These are phyloP conservation scores for California macrophylla DNA, from an alignment of 441 rosid species.

Conservation along the genomic window DNA sequence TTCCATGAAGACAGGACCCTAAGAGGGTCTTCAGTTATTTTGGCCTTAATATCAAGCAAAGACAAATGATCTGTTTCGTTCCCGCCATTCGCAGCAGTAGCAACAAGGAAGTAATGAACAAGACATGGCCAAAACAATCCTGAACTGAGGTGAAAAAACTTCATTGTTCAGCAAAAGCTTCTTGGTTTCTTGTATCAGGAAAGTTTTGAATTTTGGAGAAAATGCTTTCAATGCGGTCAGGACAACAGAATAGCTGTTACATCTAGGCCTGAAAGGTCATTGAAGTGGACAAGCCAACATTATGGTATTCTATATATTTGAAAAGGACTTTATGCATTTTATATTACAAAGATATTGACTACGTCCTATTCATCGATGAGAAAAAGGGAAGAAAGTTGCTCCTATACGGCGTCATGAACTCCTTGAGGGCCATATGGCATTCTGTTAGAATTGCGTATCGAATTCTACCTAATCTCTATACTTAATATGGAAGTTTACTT, in stretches of 20 bases:
- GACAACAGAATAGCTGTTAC: background rate
- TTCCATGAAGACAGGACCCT: slow-evolving; percentile 12
- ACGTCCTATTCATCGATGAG: background rate
- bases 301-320: background rate
- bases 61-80: slow-evolving; percentile 12
- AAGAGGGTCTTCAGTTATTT: slow-evolving; percentile 3
- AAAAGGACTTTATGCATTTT: background rate
- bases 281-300: background rate
- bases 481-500: background rate
- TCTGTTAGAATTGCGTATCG: background rate
- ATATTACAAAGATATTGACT: background rate
- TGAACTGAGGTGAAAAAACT: background rate
- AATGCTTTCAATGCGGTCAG: background rate
- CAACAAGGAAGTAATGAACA: background rate
- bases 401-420: background rate
- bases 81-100: background rate
- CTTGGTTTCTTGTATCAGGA: background rate
- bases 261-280: background rate
- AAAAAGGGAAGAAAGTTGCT: background rate
- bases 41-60: slow-evolving; percentile 7
- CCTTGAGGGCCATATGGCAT: background rate
- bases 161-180: background rate
- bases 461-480: background rate
- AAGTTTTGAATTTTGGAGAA: background rate
- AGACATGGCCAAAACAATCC: background rate